Evolutionary conservation across 1,284 basidiomycete genomes (phyloP), one percentile per base, ranked within the genome.

Genomic region (Trichosporon ovoides): DNA sequence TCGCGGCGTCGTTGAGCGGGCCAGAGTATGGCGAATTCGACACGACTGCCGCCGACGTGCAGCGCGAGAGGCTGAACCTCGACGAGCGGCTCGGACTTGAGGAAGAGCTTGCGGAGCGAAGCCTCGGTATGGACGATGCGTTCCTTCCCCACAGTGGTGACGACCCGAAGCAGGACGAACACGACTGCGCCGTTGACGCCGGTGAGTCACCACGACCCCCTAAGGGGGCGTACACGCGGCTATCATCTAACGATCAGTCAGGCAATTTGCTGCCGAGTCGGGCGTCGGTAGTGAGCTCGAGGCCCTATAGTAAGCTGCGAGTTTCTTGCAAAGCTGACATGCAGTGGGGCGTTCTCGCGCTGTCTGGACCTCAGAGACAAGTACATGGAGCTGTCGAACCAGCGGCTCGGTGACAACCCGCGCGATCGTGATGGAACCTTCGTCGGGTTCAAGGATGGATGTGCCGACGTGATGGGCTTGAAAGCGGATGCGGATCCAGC

Each of bases 281-380:
- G 76, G 75, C 18, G 74, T 79, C 52, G 73, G 74, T 5, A 73
- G 67, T 51, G 78, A 78, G 62, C 72, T 79, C 12, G 76, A 79
- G 59, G 66, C 70, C 14, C 69, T 79, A 19, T 79, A 79, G 76
- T 78, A 54, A 68, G 77, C 70, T n/a, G n/a, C n/a, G n/a, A n/a
- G n/a, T 35, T 18, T 19, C 1, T 35, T n/a, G 18, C 28, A 14
- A 3, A 0, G 22, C 55, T 57, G 37, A 57, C 50, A 10, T 31
- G 40, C 62, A 78, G 77, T 61, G 70, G 74, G 7, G 80, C 80
- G 4, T 82, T 97, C 70, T 84, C 88, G 62, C 83, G 81, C 69
- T 95, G 91, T 69, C 83, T 96, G 51, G 84, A 88, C 59, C 80
- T 96, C 19, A 87, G 93, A 20, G 92, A 96, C 80, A 96, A 95